Evolutionary conservation across 2,329 filamentous ascomycete genomes (phyloP).

Genomic region (Ascosphaera aggregata): DNA sequence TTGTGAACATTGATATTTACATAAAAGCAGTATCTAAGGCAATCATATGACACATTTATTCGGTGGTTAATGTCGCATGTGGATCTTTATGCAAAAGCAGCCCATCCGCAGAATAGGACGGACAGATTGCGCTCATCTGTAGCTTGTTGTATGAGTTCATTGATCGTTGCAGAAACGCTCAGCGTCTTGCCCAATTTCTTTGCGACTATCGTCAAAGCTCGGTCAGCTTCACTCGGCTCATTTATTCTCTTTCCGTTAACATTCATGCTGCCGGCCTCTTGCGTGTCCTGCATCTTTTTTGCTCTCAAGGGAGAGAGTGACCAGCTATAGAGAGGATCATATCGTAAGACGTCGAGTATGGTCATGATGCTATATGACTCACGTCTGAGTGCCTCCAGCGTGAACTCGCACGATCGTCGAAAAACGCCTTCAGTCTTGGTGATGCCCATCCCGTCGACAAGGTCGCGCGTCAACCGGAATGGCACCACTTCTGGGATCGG

Average conservation of each 20-base stretch:
- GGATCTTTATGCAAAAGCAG: slow-evolving; percentile 26
- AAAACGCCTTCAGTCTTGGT: slow-evolving; percentile 92
- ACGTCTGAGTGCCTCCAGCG: slow-evolving; percentile 77
- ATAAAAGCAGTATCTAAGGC: too few relatives aligned
- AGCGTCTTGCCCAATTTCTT: slow-evolving; percentile 91
- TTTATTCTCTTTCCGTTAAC: slow-evolving; percentile 21
- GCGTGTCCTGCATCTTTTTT: slow-evolving; percentile 39
- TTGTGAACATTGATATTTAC: too few relatives aligned
- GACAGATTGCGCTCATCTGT: slow-evolving; percentile 84
- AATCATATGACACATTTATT: too few relatives aligned
- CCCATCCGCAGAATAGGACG: slow-evolving; percentile 55
- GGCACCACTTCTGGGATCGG: slow-evolving; percentile 90
- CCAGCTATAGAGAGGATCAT: slow-evolving; percentile 94
- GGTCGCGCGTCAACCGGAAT: slow-evolving; percentile 79
- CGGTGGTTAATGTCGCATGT: too few relatives aligned
- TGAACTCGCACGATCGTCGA: slow-evolving; percentile 94
- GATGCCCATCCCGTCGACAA: slow-evolving; percentile 93
- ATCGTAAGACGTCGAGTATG: slow-evolving; percentile 89
- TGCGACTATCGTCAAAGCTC: slow-evolving; percentile 75
- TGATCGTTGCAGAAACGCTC: slow-evolving; percentile 86
- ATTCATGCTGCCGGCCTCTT: slow-evolving; percentile 17
- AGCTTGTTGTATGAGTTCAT: slow-evolving; percentile 89
- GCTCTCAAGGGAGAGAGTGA: slow-evolving; percentile 51
- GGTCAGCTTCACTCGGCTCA: slow-evolving; percentile 60
- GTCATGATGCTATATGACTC: slow-evolving; percentile 98